A percentile compares a stretch with the other conserved stretches of the same genome.
phyloP scores from a whole-genome alignment of 2,329 filamentous ascomycete species.

The Ceratocystis cubensis region DNA sequence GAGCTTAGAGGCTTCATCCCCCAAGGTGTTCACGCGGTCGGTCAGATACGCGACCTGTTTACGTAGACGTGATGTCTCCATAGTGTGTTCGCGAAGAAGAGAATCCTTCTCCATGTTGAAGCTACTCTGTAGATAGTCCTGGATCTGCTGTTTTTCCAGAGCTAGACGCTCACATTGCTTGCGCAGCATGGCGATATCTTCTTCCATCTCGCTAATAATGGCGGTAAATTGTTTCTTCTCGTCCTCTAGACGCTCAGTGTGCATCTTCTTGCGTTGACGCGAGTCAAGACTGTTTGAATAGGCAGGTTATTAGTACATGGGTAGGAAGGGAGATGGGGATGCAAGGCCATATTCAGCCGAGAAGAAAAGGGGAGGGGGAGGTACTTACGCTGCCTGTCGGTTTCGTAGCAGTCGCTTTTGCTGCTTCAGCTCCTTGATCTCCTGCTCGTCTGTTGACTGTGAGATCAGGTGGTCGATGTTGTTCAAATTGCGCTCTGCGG shows the following conservation, averaged over 20 bases:
- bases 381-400: constrained; percentile 83
- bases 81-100: constrained; percentile 73
- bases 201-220: constrained; percentile 65
- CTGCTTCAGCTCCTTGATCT: constrained; percentile 97
- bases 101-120: constrained; percentile 83
- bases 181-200: constrained; percentile 57
- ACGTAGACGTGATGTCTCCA: constrained; percentile 80
- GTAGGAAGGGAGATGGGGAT: not conserved
- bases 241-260: constrained; percentile 90
- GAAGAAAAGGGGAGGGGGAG: constrained; percentile 22
- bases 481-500: constrained; percentile 77
- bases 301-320: not conserved
- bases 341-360: constrained; percentile 20
- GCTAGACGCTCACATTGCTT: constrained; percentile 57
- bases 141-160: constrained; percentile 60
- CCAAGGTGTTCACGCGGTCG: constrained; percentile 58
- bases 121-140: constrained; percentile 59
- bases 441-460: constrained; percentile 75
- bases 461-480: constrained; percentile 92
- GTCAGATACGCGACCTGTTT: constrained; percentile 81
- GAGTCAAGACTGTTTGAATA: constrained; percentile 63
- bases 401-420: constrained; percentile 92
- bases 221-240: constrained; percentile 87
- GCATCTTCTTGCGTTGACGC: constrained; percentile 92
- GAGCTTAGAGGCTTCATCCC: constrained; percentile 29